A percentile compares a stretch with the other conserved stretches of the same genome.
Evolutionary conservation across 2,329 filamentous ascomycete genomes (phyloP).

Genomic region (Paecilomyces sp.): DNA sequence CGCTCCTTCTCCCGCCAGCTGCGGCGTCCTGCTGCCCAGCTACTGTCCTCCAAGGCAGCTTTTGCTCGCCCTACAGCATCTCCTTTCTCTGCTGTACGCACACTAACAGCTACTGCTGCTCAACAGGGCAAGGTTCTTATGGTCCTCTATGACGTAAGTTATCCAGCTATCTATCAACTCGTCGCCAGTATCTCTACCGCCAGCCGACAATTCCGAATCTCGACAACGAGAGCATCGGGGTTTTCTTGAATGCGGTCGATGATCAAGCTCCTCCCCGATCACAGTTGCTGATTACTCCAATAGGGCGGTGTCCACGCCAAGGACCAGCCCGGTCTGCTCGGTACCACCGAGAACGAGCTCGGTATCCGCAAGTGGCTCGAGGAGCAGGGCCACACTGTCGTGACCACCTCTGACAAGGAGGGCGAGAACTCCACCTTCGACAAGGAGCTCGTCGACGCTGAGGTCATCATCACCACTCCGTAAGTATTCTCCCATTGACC

Average conservation of each 20-base stretch:
- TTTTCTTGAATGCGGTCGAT: not conserved
- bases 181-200: not conserved
- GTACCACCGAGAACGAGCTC: constrained; percentile 97
- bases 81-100: constrained; percentile 47
- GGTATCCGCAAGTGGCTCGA: constrained; percentile 96
- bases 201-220: not conserved
- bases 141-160: constrained; percentile 80
- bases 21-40: constrained; percentile 47
- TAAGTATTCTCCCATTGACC: constrained; percentile 35
- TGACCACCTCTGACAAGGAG: constrained; percentile 98
- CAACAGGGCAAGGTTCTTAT: constrained; percentile 92
- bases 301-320: constrained; percentile 75
- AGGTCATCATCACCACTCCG: constrained; percentile 99
- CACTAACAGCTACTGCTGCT: constrained; percentile 57
- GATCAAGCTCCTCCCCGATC: not conserved
- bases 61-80: constrained; percentile 28
- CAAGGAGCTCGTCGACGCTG: constrained; percentile 89
- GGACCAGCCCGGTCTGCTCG: constrained; percentile 80
- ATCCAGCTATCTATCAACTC: constrained; percentile 24
- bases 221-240: not conserved
- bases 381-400: constrained; percentile 88
- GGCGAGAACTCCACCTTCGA: constrained; percentile 89
- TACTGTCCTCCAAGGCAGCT: constrained; percentile 37
- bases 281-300: constrained; percentile 11
- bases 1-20: constrained; percentile 52